Base-by-base conservation (phyloP, 768 basidiomycete species). In the Roridomyces roridus region DNA sequence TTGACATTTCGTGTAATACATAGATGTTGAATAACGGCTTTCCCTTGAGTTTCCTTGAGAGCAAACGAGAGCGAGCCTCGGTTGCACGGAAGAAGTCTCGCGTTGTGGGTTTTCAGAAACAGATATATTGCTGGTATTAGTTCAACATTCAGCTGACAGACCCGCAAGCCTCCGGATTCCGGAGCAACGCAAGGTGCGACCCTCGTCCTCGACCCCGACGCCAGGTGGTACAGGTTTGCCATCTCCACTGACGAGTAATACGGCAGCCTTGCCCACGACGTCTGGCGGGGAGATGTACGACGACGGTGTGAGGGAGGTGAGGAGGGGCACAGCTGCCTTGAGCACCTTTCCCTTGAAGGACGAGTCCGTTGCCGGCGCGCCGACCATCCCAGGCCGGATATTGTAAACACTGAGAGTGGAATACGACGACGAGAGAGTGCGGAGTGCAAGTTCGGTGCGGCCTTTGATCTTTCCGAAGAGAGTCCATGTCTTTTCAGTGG, bases 391-490 rank as follows among this genome's bases (percentile, higher is more conserved):
- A 7, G 67, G 70, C 9, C 70, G 56, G 25, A 64, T 66, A 21
- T 65, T 64, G 51, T 61, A 68, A 6, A 65, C 56, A 4, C 62
- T 56, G 17, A 70, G 61, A 12, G 64, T n/a, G 17, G 37, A 48
- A 20, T 62, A 29, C 1, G 45, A 31, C n/a, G 55, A 35, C 10
- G 62, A 42, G 26, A 68, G 60, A 5, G 49, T 55, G 23, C 55
- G 41, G 24, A 71, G 63, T 6, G 53, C 56, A 21, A 49, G 50
- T 47, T 70, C 70, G 0, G 68, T 36, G 17, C 65, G 67, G 21
- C 70, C 70, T 51, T 71, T 71, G 57, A 66, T 61, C 42, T 57
- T 61, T 34, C 57, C 67, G 41, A 68, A 70, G 12, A 65, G 46
- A 4, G 56, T 57, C 18, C 14, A 48, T 7, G 64, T 53, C 23